Percentiles rank a stretch among this genome's conserved stretches.
phyloP scores from a whole-genome alignment of 768 basidiomycete genomes.

The Tricholoma saponaceum region DNA sequence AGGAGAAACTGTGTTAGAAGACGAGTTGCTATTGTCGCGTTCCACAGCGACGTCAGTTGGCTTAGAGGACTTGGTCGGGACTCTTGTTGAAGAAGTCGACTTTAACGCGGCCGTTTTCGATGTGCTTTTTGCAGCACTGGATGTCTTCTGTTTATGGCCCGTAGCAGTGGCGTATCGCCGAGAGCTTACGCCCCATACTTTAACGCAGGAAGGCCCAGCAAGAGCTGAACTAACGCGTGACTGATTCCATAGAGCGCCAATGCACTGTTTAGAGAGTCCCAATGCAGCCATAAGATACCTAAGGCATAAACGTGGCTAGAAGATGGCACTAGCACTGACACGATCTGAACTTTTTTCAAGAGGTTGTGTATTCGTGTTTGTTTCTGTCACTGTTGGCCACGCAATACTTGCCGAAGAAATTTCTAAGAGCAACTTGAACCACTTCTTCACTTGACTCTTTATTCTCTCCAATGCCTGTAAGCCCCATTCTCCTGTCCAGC shows the following conservation, averaged over 20 bases:
- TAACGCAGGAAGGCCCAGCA: conserved; percentile 6
- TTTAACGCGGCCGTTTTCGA: conserved; percentile 1
- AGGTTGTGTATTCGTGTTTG: conserved; percentile 18
- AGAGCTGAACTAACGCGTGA: conserved; percentile 4
- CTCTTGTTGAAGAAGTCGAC: not conserved
- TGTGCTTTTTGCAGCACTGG: not conserved
- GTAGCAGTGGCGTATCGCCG: conserved; percentile 7
- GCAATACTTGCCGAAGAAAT: conserved; percentile 16
- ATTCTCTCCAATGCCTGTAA: conserved; percentile 34
- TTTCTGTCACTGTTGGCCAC: conserved; percentile 27
- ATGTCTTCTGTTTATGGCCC: conserved; percentile 8
- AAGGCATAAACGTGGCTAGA: not conserved
- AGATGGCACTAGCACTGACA: not conserved
- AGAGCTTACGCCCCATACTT: not conserved
- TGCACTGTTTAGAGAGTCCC: conserved; percentile 12
- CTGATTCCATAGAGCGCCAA: conserved; percentile 11
- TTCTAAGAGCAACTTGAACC: conserved; percentile 18
- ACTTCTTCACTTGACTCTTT: conserved; percentile 15
- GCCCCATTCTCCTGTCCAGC: conserved; percentile 6
- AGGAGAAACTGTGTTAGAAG: not conserved
- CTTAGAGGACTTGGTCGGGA: not conserved
- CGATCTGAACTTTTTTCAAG: too few relatives aligned
- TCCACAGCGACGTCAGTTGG: not conserved
- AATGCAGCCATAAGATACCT: conserved; percentile 16
- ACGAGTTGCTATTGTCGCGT: not conserved